Evolutionary conservation across 1,284 basidiomycete genomes (phyloP), one percentile per base, ranked within the genome.

Genomic region (Chondrostereum purpureum): DNA sequence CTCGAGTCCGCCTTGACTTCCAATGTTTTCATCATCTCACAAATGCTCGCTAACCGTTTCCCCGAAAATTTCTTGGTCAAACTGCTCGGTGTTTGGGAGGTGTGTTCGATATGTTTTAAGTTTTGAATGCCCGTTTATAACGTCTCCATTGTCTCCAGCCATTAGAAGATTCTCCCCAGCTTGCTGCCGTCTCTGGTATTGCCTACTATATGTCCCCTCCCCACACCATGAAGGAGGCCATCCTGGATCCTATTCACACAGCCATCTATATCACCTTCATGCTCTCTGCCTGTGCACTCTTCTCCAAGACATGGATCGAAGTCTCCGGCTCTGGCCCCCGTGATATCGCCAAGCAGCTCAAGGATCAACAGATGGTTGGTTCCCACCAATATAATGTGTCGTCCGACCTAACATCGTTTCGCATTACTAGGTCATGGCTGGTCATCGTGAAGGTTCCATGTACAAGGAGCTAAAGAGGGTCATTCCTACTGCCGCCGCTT

Each of bases 281-380:
- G 68, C 75, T 95, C 50, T 84, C 88, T 23, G 92, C 92, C 11
- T 99, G 95, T 62, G 95, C 95, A 11, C 75, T 98, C 56, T 98
- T 99, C 76, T 94, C 90, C 64, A 98, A 98, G 78, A 96, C 95
- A 3, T 99, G 95, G 95, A 98, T 99, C 58, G 95, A 98, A 61
- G 92, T 98, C 31, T 97, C 92, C 1, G 95, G 95, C 24, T 89
- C 85, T 46, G 93, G 95, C 13, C 95, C 95, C 13, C 74, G 95
- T 44, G 95, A 99, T 57, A 85, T 99, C 45, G 95, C 95, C 46
- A 96, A 95, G 70, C 94, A 99, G 67, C 81, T 99, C 61, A 98
- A 98, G 75, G 95, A 99, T 58, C 94, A 97, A 67, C 88, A 90
- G 58, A 94, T 98, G 89, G 95, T 81, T 34, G 19, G 66, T 53